Base-by-base conservation (phyloP, 164 flowering plant species). In the Berberis vulgaris region DNA sequence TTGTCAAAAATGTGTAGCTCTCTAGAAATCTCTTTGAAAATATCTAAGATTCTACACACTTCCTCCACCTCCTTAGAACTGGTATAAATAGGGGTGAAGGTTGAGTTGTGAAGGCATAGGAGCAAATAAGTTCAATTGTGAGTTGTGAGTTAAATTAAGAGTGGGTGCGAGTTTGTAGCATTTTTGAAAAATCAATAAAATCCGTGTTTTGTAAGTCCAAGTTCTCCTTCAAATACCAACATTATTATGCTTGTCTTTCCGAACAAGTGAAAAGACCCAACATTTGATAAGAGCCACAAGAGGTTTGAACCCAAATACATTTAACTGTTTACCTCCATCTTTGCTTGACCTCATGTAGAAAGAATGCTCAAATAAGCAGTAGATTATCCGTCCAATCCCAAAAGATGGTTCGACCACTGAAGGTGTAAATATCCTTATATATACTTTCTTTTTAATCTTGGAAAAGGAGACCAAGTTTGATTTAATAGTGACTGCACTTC, bases 361-460 rank as follows among this genome's bases (percentile, higher is more conserved):
- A 41, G 82, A 85, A 67, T 94, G 99, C 80, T 94, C 97, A 73
- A 71, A 91, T 2, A 94, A 86, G 53, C 99, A 87, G 72, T 89
- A 94, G 40, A 94, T 91, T 54, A 94, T 94, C 65, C 99, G 71
- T 4, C 99, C 97, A 70, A 94, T 91, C 11, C 99, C 99, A 80
- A 94, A 94, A 26, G 96, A 94, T 55, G 99, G 99, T 63, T 94
- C 97, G 62, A 94, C 84, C n/a, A 94, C 97, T 39, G 99, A 94
- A 43, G 99, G 99, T 0, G 97, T 91, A 63, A 89, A 94, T 59
- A 82, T 86, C 76, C 97, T 82, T 64, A 83, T 86, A 61, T 84
- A 86, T 67, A 81, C 87, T 65, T 81, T 84, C 79, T 78, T 86
- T 62, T 66, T 86, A 75, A 74, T 84, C 66, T 79, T 83, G 42